These are phyloP conservation scores for Camelina hispida DNA, from an alignment of 345 rosid genomes.

Conservation along the genomic window DNA sequence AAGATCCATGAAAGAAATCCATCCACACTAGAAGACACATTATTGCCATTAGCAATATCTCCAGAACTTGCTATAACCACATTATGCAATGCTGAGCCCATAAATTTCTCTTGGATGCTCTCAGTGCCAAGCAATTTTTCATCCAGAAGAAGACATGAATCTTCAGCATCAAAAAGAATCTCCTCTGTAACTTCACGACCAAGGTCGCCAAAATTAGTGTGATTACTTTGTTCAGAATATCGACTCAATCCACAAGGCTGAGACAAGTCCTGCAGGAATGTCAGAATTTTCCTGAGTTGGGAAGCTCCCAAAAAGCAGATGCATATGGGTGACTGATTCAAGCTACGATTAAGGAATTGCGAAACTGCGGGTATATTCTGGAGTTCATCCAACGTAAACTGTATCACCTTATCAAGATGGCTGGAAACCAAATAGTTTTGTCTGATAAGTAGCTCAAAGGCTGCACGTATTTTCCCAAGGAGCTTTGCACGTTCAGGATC, in stretches of 20 bases:
- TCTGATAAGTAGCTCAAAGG: slow-evolving; percentile 72
- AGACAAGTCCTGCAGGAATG: slow-evolving; percentile 86
- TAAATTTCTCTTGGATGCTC: slow-evolving; percentile 37
- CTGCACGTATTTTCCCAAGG: slow-evolving; percentile 68
- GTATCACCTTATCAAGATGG: slow-evolving; percentile 79
- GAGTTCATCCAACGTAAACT: slow-evolving; percentile 74
- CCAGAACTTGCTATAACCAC: slow-evolving; percentile 43
- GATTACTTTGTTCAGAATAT: slow-evolving; percentile 62
- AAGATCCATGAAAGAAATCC: slow-evolving; percentile 85
- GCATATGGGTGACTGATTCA: slow-evolving; percentile 73
- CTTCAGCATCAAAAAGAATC: slow-evolving; percentile 66
- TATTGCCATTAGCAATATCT: slow-evolving; percentile 44
- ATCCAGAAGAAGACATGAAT: slow-evolving; percentile 64
- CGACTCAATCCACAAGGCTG: slow-evolving; percentile 76
- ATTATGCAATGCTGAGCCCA: slow-evolving; percentile 42
- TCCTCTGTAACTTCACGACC: slow-evolving; percentile 60
- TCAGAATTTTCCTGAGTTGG: slow-evolving; percentile 79
- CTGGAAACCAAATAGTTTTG: slow-evolving; percentile 81
- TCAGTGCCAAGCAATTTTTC: slow-evolving; percentile 56
- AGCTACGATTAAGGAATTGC: slow-evolving; percentile 62
- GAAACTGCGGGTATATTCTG: slow-evolving; percentile 69
- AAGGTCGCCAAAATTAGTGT: slow-evolving; percentile 42
- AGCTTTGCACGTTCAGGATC: slow-evolving; percentile 81
- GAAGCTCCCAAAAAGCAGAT: slow-evolving; percentile 83
- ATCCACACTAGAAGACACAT: slow-evolving; percentile 51